These are phyloP conservation scores for Rhizophlyctis rosea DNA, from an alignment of 192 early-diverging fungal genomes.

Conservation along the genomic window DNA sequence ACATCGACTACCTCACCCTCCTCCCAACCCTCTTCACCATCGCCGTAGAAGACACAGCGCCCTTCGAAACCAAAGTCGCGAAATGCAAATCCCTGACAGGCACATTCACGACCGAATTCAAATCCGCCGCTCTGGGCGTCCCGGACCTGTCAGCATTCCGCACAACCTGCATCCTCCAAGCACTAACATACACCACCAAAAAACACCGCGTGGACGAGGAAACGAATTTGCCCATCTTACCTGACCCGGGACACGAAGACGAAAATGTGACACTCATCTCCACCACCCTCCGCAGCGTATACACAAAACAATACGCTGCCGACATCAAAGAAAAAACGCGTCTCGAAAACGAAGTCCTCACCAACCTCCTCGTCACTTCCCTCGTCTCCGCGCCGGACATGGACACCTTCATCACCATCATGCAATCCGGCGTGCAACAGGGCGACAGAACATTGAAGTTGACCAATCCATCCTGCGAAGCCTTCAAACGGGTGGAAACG, in stretches of 20 bases:
- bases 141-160: constrained; percentile 9
- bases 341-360: constrained; percentile 17
- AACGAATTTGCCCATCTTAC: constrained; percentile 1
- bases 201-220: constrained; percentile 16
- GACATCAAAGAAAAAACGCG: constrained; percentile 23
- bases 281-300: constrained; percentile 11
- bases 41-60: constrained; percentile 3
- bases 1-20: constrained; percentile 11
- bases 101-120: not conserved
- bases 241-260: constrained; percentile 5
- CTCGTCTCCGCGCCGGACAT: constrained; percentile 8
- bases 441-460: constrained; percentile 8
- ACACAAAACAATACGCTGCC: constrained; percentile 10
- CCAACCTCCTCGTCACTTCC: constrained; percentile 7
- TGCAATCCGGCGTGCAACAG: constrained; percentile 15
- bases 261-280: not conserved
- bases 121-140: not conserved
- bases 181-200: constrained; percentile 23
- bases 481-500: constrained; percentile 1
- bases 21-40: constrained; percentile 22
- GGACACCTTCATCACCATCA: constrained; percentile 9
- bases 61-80: constrained; percentile 9
- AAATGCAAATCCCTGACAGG: constrained; percentile 5
- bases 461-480: not conserved
- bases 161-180: constrained; percentile 7